Evolutionary conservation across 768 basidiomycete species (phyloP), one percentile per base, ranked within the genome.

Genomic region (Tremella mesenterica): DNA sequence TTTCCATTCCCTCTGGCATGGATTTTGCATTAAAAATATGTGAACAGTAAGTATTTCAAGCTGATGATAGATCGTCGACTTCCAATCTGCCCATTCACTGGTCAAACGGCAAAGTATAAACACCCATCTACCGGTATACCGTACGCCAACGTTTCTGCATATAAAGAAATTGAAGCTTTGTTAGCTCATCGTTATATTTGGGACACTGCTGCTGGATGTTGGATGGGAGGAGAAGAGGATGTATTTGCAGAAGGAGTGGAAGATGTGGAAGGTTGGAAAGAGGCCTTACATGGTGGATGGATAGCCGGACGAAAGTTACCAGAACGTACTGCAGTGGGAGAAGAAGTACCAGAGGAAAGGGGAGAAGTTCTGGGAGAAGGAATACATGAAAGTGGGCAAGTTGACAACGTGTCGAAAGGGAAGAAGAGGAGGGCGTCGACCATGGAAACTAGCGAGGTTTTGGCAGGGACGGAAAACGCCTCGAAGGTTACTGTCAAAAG

Each of bases 91-190:
- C 81, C 81, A 0, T 81, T 96, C 55, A 92, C 88, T 0, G 92
- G 92, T 2, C 77, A 77, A 38, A 76, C 78, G 3, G 90, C 89
- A 0, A 79, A 75, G 41, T 96, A 96, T 66, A 67, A 81, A 33
- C 89, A 95, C 69, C 90, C 91, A 1, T 76, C 80, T 36, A 84
- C 85, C 0, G 82, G 82, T 9, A 82, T 86, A 5, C 89, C 88
- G 0, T 96, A 82, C 71, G 85, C 88, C 1, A 80, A 84, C 52
- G 68, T 79, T 13, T 73, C 74, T 20, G 88, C 85, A 10, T 95
- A 81, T 68, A 71, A 79, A 39, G 77, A 78, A 7, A 76, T 93
- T 45, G 81, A 81, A 26, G 76, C 73, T 29, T 57, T 90, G 3
- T 67, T 89, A 33, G 73, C 74, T 3, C 83, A 89, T 59, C 81